Percentiles rank a stretch among this genome's conserved stretches.
phyloP scores from a whole-genome alignment of 306 rosid genomes.

The Prinsepia uniflora region DNA sequence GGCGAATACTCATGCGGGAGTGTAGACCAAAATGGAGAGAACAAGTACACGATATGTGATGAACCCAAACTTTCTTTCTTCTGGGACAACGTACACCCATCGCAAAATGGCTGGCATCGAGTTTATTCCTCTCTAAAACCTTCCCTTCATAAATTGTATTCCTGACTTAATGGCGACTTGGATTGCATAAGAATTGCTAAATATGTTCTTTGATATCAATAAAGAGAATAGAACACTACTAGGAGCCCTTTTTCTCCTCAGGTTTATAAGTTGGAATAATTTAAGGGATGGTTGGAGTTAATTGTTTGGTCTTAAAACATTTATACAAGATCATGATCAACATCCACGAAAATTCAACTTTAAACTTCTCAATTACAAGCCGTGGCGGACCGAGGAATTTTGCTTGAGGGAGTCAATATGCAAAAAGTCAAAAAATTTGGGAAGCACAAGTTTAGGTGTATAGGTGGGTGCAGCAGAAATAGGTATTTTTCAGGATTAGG shows the following conservation, averaged over 20 bases:
- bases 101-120: slow-evolving; percentile 28
- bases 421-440: no score
- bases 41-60: slow-evolving; percentile 21
- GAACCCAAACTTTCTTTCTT: slow-evolving; percentile 21
- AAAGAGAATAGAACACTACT: not conserved
- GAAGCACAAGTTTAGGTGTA: no score
- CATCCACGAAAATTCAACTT: no score
- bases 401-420: no score
- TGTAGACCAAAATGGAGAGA: slow-evolving; percentile 19
- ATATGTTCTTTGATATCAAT: not conserved
- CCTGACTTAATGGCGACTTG: not conserved
- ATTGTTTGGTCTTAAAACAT: no score
- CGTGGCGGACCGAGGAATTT: no score
- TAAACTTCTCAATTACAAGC: no score
- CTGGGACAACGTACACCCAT: slow-evolving; percentile 33
- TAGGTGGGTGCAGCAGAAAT: no score
- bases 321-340: no score
- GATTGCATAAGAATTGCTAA: not conserved
- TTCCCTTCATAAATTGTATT: slow-evolving; percentile 9
- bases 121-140: slow-evolving; percentile 11
- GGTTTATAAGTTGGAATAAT: no score
- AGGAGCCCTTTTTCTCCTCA: not conserved
- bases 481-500: no score
- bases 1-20: slow-evolving; percentile 25
- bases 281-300: no score